Evolutionary conservation across 2,329 filamentous ascomycete genomes (phyloP), one percentile per base, ranked within the genome.

Genomic region (Alternaria sp.): DNA sequence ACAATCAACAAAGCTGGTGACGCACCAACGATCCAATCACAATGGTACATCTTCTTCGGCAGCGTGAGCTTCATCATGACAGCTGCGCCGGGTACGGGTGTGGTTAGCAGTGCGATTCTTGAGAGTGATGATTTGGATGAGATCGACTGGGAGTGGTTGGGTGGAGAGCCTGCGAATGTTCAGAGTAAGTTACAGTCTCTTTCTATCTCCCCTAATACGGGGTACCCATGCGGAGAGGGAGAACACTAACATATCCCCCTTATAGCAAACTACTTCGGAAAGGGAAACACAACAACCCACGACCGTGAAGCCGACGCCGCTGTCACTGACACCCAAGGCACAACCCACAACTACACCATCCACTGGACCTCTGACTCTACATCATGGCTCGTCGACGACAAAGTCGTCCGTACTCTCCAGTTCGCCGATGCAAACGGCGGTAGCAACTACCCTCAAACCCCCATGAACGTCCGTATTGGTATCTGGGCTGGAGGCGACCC

Each of bases 31-130:
- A 85, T 96, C 60, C 85, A 88, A 63, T 88, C 90, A 46, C 88
- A 88, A 68, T 94, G 94, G 78, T 94, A 93, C 81, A 91, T 96
- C 79, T 93, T 95, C 82, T 93, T 90, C 67, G 92, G 92, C 51
- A 86, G 88, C 57, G 88, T 92, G 56, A 91, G 94, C 77, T 84
- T 94, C 57, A 82, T 86, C 66, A 85, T 95, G 81, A 91, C 91
- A 80, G 90, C 91, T 6, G 88, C 93, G 0, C 80, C 83, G 1
- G 93, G 93, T 9, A 81, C 80, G 5, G 93, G 93, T 47, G 88
- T 96, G 61, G 87, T 96, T 68, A 92, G 88, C 73, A 85, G 90
- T 64, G 88, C 95, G 70, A 93, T 96, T 77, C 84, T 93, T 76
- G 83, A 94, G 66, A 93, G 90, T 56, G 90, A 94, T 66, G 90